These are phyloP conservation scores for Botryotinia calthae DNA, from an alignment of 2,329 filamentous ascomycete species.

Conservation along the genomic window DNA sequence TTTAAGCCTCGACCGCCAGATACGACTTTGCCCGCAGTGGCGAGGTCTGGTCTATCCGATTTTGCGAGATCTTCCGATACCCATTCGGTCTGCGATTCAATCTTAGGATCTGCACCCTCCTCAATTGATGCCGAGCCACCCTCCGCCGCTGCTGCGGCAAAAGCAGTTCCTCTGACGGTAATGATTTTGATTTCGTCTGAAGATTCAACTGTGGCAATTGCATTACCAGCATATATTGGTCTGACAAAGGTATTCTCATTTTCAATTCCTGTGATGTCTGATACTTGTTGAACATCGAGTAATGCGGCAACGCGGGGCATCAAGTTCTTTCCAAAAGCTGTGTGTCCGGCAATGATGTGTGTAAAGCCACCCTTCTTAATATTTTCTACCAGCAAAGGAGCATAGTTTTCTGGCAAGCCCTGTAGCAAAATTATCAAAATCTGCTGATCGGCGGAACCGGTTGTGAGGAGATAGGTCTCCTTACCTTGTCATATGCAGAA, in stretches of 20 bases:
- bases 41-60: slow-evolving; percentile 89
- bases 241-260: slow-evolving; percentile 92
- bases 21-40: slow-evolving; percentile 84
- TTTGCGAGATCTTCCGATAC: slow-evolving; percentile 89
- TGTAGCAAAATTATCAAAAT: slow-evolving; percentile 38
- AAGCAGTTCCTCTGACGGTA: slow-evolving; percentile 90
- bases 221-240: slow-evolving; percentile 96
- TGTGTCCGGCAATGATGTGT: slow-evolving; percentile 86
- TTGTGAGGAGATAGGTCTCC: not conserved
- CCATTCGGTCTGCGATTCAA: slow-evolving; percentile 75
- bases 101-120: slow-evolving; percentile 81
- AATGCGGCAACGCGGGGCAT: slow-evolving; percentile 89
- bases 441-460: not conserved
- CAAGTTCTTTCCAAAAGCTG: slow-evolving; percentile 93
- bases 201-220: slow-evolving; percentile 92
- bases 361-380: slow-evolving; percentile 95
- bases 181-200: slow-evolving; percentile 81
- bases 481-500: slow-evolving; percentile 84
- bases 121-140: slow-evolving; percentile 74
- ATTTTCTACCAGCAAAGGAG: slow-evolving; percentile 90
- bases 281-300: slow-evolving; percentile 88
- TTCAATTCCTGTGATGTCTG: slow-evolving; percentile 84
- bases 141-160: slow-evolving; percentile 69
- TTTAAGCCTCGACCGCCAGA: slow-evolving; percentile 93
- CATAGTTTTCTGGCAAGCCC: slow-evolving; percentile 91